Percentiles rank a stretch among this genome's conserved stretches.
phyloP scores from a whole-genome alignment of 371 early-diverging fungal genomes.

The Mortierella sp. region DNA sequence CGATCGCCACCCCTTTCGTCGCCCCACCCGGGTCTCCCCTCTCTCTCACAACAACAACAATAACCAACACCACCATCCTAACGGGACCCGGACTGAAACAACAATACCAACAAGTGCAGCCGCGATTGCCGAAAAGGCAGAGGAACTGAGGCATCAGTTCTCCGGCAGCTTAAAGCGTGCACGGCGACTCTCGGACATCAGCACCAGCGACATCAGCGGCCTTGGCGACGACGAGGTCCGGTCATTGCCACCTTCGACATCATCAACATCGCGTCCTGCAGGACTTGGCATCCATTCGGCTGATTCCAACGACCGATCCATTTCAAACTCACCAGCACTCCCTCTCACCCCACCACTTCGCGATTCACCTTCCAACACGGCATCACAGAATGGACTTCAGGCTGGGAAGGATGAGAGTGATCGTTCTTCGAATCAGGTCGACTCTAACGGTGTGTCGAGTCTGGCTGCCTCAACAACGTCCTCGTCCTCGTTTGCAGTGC shows the following conservation, averaged over 20 bases:
- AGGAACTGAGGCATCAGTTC: slow-evolving; percentile 2
- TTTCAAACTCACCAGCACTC: slow-evolving; percentile 42
- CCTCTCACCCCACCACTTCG: slow-evolving; percentile 44
- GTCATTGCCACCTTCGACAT: slow-evolving; percentile 11
- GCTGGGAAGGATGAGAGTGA: background rate
- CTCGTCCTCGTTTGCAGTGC: background rate
- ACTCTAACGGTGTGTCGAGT: slow-evolving; percentile 7
- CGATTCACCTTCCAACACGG: slow-evolving; percentile 24
- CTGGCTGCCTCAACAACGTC: slow-evolving; percentile 9
- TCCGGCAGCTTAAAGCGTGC: slow-evolving; percentile 31
- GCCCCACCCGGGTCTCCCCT: background rate
- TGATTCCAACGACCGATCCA: slow-evolving; percentile 32
- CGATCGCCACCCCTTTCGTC: slow-evolving; percentile 1
- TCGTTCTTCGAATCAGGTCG: slow-evolving; percentile 11
- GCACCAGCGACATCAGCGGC: slow-evolving; percentile 41
- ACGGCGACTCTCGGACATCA: slow-evolving; percentile 41
- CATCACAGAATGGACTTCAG: slow-evolving; percentile 13
- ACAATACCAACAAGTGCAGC: background rate
- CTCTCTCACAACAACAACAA: background rate
- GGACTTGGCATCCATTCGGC: slow-evolving; percentile 9
- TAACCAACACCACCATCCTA: background rate
- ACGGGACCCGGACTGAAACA: background rate
- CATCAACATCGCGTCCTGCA: slow-evolving; percentile 11
- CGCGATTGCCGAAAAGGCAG: slow-evolving; percentile 3
- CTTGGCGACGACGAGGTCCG: slow-evolving; percentile 34